phyloP scores from a whole-genome alignment of 1,284 basidiomycete genomes.

The Mycena sp. region DNA sequence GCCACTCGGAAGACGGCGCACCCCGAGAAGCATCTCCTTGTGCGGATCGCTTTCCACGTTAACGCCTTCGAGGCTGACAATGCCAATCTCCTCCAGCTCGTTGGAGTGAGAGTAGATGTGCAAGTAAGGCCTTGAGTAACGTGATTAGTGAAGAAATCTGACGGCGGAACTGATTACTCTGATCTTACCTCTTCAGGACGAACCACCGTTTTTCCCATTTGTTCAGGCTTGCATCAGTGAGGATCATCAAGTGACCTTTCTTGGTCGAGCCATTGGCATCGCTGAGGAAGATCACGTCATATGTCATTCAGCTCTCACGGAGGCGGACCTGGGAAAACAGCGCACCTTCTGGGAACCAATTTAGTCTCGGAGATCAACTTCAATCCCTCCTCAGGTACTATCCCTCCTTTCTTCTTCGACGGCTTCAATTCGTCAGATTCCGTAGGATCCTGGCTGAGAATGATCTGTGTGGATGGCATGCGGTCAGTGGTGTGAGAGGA shows the following conservation, averaged over 20 bases:
- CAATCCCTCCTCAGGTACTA: constrained; percentile 57
- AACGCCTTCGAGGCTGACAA: constrained; percentile 87
- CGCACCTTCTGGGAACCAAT: constrained; percentile 76
- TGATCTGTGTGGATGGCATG: constrained; percentile 59
- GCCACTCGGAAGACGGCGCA: constrained; percentile 51
- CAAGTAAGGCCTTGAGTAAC: constrained; percentile 79
- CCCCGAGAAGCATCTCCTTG: constrained; percentile 87
- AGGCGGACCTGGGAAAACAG: constrained; percentile 11
- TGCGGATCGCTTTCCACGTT: constrained; percentile 89
- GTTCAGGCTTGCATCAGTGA: constrained; percentile 83
- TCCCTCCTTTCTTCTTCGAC: constrained; percentile 52
- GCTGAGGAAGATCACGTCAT: constrained; percentile 49
- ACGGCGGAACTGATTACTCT: background rate
- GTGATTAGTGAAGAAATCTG: constrained; percentile 12
- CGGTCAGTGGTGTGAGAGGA: background rate
- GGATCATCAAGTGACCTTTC: constrained; percentile 82
- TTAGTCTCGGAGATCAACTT: constrained; percentile 80
- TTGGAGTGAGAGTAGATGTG: constrained; percentile 85
- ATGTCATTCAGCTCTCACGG: background rate
- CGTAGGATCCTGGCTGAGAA: constrained; percentile 74
- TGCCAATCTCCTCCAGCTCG: constrained; percentile 84
- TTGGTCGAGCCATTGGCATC: constrained; percentile 77
- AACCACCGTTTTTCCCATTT: constrained; percentile 89
- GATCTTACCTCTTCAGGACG: constrained; percentile 83
- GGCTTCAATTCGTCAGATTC: constrained; percentile 60